phyloP scores from a whole-genome alignment of 2,329 filamentous ascomycete species.

The Chrysoporthe cubensis region DNA sequence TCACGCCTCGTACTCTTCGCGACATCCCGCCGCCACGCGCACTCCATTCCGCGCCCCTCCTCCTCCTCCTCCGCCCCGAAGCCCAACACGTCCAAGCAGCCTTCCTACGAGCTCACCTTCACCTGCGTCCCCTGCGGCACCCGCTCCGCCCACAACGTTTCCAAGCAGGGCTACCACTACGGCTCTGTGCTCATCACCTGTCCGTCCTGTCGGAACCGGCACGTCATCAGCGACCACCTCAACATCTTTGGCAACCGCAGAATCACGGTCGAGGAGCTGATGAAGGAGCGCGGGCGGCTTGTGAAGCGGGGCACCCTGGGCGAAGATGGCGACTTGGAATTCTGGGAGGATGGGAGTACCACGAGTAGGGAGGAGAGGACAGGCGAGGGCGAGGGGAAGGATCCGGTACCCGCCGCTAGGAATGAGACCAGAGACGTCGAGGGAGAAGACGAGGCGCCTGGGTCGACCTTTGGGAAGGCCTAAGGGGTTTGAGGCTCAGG shows the following conservation, averaged over 20 bases:
- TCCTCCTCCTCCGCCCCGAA: constrained; percentile 29
- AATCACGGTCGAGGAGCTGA: constrained; percentile 76
- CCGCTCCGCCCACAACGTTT: constrained; percentile 82
- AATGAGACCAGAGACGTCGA: constrained; percentile 11
- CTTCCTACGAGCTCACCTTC: constrained; percentile 86
- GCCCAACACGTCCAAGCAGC: constrained; percentile 45
- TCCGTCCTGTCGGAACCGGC: constrained; percentile 81
- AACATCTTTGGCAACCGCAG: constrained; percentile 73
- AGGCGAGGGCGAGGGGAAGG: constrained; percentile 28
- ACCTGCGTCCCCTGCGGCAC: constrained; percentile 86
- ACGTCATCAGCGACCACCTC: constrained; percentile 91
- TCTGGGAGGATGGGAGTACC: constrained; percentile 77
- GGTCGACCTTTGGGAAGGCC: constrained; percentile 35
- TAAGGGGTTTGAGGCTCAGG: not conserved
- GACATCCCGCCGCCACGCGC: constrained; percentile 32
- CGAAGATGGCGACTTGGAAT: constrained; percentile 85
- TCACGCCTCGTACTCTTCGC: not conserved
- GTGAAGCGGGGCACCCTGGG: constrained; percentile 74
- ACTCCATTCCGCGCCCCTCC: constrained; percentile 37
- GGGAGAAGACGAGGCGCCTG: constrained; percentile 31
- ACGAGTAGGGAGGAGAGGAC: constrained; percentile 35
- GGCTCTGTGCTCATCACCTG: constrained; percentile 90
- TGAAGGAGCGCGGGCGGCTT: constrained; percentile 74
- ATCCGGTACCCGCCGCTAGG: constrained; percentile 10
- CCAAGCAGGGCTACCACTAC: constrained; percentile 93